phyloP scores from a whole-genome alignment of 805 yeast species.

The Metschnikowia lunata region DNA sequence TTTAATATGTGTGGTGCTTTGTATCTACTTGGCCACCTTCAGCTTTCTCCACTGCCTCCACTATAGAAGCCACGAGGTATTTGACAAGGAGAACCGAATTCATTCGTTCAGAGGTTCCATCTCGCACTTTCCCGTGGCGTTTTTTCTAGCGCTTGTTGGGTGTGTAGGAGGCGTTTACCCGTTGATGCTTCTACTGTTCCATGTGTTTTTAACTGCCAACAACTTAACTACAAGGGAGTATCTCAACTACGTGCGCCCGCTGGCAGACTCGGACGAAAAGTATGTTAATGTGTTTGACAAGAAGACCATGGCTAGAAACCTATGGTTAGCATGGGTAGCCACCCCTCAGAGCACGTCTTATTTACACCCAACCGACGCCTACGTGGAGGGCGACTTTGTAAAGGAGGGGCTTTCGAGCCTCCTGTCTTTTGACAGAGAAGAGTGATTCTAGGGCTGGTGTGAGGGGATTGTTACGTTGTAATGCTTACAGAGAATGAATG shows the following conservation, averaged over 20 bases:
- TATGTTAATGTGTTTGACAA: constrained; percentile 32
- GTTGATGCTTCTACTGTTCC: constrained; percentile 46
- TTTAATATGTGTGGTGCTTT: constrained; percentile 16
- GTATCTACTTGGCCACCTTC: constrained; percentile 15
- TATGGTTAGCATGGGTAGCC: constrained; percentile 37
- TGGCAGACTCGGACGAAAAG: constrained; percentile 26
- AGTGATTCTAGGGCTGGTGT: background rate
- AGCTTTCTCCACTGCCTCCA: constrained; percentile 18
- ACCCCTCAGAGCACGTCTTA: constrained; percentile 21
- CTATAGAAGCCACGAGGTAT: constrained; percentile 3
- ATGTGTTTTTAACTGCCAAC: constrained; percentile 48
- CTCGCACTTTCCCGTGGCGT: constrained; percentile 29
- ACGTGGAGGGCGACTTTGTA: constrained; percentile 8
- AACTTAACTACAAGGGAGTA: constrained; percentile 74
- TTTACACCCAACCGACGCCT: constrained; percentile 7
- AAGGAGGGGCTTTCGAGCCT: constrained; percentile 7
- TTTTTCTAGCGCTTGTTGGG: constrained; percentile 52
- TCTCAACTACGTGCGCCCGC: constrained; percentile 41
- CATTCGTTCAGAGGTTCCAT: constrained; percentile 6
- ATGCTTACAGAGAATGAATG: background rate
- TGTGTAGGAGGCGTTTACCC: constrained; percentile 53
- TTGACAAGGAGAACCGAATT: background rate
- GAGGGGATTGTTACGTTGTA: background rate
- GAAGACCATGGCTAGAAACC: constrained; percentile 21
- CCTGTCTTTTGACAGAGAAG: constrained; percentile 6